Conservation (phyloP, 345 rosid species). For the Corchorus olitorius region DNA sequence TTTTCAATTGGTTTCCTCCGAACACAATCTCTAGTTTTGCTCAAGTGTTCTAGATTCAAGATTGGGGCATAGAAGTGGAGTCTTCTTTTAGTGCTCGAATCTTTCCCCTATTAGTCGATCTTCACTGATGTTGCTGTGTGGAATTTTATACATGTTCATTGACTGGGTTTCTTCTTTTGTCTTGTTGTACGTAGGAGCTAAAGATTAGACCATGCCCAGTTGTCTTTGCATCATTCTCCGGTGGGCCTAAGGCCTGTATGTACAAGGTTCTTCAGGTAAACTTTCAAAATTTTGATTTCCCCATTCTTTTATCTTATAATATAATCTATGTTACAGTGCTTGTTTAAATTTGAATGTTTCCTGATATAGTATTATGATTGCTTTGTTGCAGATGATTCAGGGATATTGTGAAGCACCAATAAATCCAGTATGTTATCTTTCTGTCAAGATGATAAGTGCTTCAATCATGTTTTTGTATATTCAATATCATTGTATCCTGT, state of each 20-base stretch:
- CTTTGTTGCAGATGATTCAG: conserved; percentile 65
- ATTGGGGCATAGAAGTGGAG: not conserved
- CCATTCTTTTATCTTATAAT: not conserved
- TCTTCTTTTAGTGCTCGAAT: not conserved
- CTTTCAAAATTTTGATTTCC: not conserved
- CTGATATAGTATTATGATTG: conserved; percentile 6
- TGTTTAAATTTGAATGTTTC: conserved; percentile 2
- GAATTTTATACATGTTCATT: conserved; percentile 4
- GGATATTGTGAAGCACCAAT: conserved; percentile 53
- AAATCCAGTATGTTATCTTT: conserved; percentile 46
- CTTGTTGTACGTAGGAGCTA: conserved; percentile 54
- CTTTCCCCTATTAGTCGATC: not conserved
- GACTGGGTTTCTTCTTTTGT: conserved; percentile 11
- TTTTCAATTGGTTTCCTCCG: not conserved
- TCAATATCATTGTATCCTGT: not conserved
- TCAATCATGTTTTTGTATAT: not conserved
- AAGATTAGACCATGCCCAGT: conserved; percentile 73
- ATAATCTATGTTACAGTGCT: not conserved
- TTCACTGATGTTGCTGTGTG: not conserved
- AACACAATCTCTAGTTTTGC: not conserved
- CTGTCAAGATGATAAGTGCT: not conserved
- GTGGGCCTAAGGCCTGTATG: conserved; percentile 93
- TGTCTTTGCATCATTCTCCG: conserved; percentile 85
- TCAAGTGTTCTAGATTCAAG: not conserved
- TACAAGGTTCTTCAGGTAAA: conserved; percentile 89